These are phyloP conservation scores for Skeletonema grethae DNA, from an alignment of 108 stramenopile species.

Conservation along the genomic window DNA sequence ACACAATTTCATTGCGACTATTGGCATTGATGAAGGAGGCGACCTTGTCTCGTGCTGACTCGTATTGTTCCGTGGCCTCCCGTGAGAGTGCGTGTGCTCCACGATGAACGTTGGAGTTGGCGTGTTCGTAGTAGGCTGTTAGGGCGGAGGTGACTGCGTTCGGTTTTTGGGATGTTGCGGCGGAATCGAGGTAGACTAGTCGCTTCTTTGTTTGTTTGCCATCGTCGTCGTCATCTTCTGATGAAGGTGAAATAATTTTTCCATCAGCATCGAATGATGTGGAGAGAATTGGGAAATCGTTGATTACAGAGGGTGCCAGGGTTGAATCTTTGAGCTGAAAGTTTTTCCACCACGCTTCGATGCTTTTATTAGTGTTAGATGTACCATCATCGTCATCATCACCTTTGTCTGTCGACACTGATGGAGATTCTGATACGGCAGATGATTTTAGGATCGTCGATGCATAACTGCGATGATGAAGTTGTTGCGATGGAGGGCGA, in stretches of 20 bases:
- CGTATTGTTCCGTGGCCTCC: slow-evolving; percentile 89
- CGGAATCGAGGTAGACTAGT: slow-evolving; percentile 93
- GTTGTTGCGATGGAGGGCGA: neutral
- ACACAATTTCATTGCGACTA: slow-evolving; percentile 87
- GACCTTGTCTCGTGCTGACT: slow-evolving; percentile 84
- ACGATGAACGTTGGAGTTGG: slow-evolving; percentile 94
- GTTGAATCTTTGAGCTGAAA: slow-evolving; percentile 37
- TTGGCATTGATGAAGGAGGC: slow-evolving; percentile 79
- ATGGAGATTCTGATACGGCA: neutral
- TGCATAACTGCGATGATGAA: neutral
- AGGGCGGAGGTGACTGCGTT: slow-evolving; percentile 75
- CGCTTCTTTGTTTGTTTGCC: slow-evolving; percentile 42
- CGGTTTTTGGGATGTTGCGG: slow-evolving; percentile 97
- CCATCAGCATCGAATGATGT: slow-evolving; percentile 37
- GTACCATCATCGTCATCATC: neutral
- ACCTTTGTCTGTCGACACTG: neutral
- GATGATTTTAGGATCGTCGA: neutral
- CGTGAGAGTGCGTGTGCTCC: slow-evolving; percentile 90
- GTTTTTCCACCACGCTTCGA: slow-evolving; percentile 41
- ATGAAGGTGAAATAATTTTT: slow-evolving; percentile 6
- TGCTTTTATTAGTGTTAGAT: neutral
- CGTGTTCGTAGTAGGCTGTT: slow-evolving; percentile 64
- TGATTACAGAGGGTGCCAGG: slow-evolving; percentile 35
- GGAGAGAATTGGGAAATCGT: slow-evolving; percentile 49
- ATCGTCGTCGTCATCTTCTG: neutral